phyloP scores from a whole-genome alignment of 257 asterid genomes.

The Cruciata laevipes region DNA sequence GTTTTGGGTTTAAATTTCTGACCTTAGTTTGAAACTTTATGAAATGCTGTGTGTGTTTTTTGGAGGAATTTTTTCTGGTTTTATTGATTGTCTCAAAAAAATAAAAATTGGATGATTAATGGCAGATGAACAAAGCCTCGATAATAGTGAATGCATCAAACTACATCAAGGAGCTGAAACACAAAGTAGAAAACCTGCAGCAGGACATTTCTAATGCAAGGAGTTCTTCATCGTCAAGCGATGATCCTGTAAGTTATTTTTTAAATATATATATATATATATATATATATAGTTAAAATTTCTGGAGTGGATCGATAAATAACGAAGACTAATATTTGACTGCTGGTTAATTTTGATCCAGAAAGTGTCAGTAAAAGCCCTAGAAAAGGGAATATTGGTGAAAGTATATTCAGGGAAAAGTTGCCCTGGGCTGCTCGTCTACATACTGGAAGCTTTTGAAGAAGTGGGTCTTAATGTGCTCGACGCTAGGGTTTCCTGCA shows the following conservation, averaged over 20 bases:
- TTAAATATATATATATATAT: too few species aligned
- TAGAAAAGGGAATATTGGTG: slow-evolving; percentile 71
- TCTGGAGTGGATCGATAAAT: too few species aligned
- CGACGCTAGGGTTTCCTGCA: slow-evolving; percentile 93
- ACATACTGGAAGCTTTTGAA: slow-evolving; percentile 66
- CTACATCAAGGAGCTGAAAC: slow-evolving; percentile 62
- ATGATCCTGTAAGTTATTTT: slow-evolving; percentile 38
- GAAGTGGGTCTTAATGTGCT: slow-evolving; percentile 65
- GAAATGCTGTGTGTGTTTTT: not conserved
- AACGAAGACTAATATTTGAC: not conserved
- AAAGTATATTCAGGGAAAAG: slow-evolving; percentile 50
- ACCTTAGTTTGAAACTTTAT: not conserved
- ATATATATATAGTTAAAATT: too few species aligned
- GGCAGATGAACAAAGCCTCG: slow-evolving; percentile 58
- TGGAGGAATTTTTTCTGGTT: too few species aligned
- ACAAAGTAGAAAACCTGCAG: slow-evolving; percentile 61
- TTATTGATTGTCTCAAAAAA: not conserved
- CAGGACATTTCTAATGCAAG: slow-evolving; percentile 44
- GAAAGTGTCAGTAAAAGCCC: slow-evolving; percentile 76
- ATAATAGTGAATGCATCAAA: slow-evolving; percentile 73
- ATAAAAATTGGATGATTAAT: not conserved
- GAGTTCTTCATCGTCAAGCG: slow-evolving; percentile 15
- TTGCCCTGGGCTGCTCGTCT: slow-evolving; percentile 72
- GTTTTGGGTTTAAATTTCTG: not conserved
- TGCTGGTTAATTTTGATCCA: too few species aligned